phyloP scores from a whole-genome alignment of 768 basidiomycete genomes.

The Lepiota subincarnata region DNA sequence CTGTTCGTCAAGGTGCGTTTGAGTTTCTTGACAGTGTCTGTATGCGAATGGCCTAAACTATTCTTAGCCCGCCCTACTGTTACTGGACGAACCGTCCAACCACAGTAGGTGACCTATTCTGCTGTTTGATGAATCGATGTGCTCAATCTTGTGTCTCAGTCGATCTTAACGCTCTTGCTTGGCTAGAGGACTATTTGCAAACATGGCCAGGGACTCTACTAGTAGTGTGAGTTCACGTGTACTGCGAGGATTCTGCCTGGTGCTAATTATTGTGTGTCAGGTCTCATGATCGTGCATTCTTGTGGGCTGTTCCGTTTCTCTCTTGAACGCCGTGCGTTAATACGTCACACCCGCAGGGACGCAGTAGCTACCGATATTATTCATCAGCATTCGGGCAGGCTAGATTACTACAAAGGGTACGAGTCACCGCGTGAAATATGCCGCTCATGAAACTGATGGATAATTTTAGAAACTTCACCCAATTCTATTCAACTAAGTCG shows the following conservation, averaged over 20 bases:
- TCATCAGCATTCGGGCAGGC: slow-evolving; percentile 88
- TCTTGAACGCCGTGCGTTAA: neutral
- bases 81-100: slow-evolving; percentile 95
- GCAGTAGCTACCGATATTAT: slow-evolving; percentile 97
- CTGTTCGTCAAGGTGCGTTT: slow-evolving; percentile 83
- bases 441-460: slow-evolving; percentile 9
- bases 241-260: neutral
- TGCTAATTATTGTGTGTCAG: slow-evolving; percentile 32
- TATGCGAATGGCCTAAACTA: neutral
- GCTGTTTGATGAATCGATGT: neutral
- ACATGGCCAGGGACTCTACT: slow-evolving; percentile 91
- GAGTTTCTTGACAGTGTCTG: neutral
- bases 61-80: slow-evolving; percentile 61
- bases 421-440: slow-evolving; percentile 9
- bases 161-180: slow-evolving; percentile 94
- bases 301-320: slow-evolving; percentile 41
- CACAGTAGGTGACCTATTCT: slow-evolving; percentile 57
- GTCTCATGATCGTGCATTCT: slow-evolving; percentile 96
- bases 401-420: slow-evolving; percentile 97
- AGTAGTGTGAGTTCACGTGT: slow-evolving; percentile 62
- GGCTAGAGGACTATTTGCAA: slow-evolving; percentile 96
- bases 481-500: slow-evolving; percentile 98
- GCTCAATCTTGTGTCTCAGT: slow-evolving; percentile 34
- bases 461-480: slow-evolving; percentile 78
- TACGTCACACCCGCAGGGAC: slow-evolving; percentile 46